These are phyloP conservation scores for Adiantum capillusveneris DNA, from an alignment of 75 land plant species.

Conservation along the genomic window DNA sequence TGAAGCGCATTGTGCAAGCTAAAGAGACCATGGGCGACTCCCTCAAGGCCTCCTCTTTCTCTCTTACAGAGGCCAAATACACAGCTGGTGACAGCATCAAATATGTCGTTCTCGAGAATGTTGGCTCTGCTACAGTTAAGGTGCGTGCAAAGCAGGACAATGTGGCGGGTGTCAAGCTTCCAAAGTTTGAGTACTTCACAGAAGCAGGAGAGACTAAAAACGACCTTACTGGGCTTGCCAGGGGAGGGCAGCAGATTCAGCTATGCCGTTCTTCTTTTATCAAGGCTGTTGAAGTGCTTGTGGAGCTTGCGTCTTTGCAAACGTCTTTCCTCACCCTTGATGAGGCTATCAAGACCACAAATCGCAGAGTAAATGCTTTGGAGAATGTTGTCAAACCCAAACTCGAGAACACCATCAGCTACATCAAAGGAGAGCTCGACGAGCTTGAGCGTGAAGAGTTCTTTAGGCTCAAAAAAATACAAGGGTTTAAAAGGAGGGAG, in stretches of 20 bases:
- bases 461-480: constrained; percentile 87
- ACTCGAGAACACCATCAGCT: constrained; percentile 80
- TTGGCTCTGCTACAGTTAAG: constrained; percentile 52
- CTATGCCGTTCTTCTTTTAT: constrained; percentile 69
- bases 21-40: constrained; percentile 91
- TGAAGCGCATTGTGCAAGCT: constrained; percentile 81
- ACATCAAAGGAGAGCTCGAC: constrained; percentile 89
- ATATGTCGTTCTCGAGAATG: constrained; percentile 73
- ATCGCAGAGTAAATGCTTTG: constrained; percentile 86
- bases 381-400: constrained; percentile 94
- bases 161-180: constrained; percentile 86
- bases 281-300: constrained; percentile 80
- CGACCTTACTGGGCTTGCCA: constrained; percentile 81
- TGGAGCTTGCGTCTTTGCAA: constrained; percentile 91
- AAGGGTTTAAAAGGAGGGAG: constrained; percentile 87
- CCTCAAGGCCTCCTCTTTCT: constrained; percentile 71
- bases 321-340: constrained; percentile 88
- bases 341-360: constrained; percentile 92
- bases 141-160: constrained; percentile 85
- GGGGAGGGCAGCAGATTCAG: constrained; percentile 91
- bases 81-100: constrained; percentile 86
- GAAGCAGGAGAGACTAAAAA: constrained; percentile 38
- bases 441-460: constrained; percentile 95
- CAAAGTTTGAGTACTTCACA: constrained; percentile 67
- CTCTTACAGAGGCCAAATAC: constrained; percentile 81